Conservation (phyloP, 371 early-diverging fungal genomes). For the Haplosporangium sp. region DNA sequence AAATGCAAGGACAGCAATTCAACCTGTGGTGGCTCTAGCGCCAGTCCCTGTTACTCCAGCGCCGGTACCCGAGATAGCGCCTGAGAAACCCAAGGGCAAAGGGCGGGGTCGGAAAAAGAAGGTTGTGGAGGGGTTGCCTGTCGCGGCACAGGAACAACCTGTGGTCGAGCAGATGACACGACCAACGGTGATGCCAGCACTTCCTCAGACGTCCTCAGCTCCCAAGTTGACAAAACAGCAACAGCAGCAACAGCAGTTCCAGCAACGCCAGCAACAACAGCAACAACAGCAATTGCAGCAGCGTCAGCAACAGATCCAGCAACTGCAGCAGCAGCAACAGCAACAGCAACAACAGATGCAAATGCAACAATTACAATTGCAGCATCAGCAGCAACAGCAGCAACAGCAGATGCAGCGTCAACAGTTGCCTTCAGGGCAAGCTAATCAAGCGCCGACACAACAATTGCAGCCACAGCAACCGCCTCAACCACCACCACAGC, state of each 20-base stretch:
- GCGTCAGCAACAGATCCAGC: conserved; percentile 17
- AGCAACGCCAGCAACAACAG: conserved; percentile 31
- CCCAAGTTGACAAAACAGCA: conserved; percentile 33
- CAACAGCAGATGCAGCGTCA: conserved; percentile 10
- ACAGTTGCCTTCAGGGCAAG: neutral
- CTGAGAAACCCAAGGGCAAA: conserved; percentile 35
- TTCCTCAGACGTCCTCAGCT: conserved; percentile 25
- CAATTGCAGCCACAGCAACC: conserved; percentile 13
- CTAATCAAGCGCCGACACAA: conserved; percentile 4
- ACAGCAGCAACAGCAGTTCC: conserved; percentile 15
- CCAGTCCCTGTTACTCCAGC: conserved; percentile 4
- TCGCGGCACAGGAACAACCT: conserved; percentile 12
- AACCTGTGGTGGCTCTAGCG: conserved; percentile 18
- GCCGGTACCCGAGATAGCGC: neutral
- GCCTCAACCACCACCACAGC: neutral
- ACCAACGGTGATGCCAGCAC: conserved; percentile 18
- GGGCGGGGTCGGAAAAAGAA: conserved; percentile 50
- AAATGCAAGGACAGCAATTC: conserved; percentile 5
- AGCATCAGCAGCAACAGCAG: conserved; percentile 24
- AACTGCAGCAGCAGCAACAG: conserved; percentile 20
- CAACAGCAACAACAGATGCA: conserved; percentile 24
- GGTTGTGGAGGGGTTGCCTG: conserved; percentile 21
- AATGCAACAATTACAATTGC: conserved; percentile 19
- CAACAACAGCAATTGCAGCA: conserved; percentile 28
- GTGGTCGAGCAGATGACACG: conserved; percentile 11